Percentiles rank a stretch among this genome's conserved stretches.
Evolutionary conservation across 2,329 filamentous ascomycete species (phyloP).

Genomic region (Huntiella abstrusa): DNA sequence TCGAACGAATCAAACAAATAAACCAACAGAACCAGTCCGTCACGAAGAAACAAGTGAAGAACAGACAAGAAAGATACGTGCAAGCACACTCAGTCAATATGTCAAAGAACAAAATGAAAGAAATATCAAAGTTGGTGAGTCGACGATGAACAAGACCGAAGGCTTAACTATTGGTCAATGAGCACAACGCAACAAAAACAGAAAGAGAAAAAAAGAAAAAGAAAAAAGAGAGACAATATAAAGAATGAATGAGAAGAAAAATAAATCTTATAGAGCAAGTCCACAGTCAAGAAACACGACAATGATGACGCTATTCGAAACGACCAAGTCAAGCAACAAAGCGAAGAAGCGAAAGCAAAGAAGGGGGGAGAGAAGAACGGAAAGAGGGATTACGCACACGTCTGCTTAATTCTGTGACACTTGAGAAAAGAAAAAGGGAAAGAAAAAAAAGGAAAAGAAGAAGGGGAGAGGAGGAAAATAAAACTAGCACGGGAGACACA

Average conservation of each 20-base stretch:
- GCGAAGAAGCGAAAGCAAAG: not conserved
- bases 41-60: not conserved
- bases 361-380: slow-evolving; percentile 1
- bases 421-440: slow-evolving; percentile 6
- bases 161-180: no score
- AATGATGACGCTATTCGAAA: not conserved
- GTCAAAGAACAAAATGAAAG: not conserved
- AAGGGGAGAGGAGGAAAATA: not conserved
- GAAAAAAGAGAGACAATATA: not conserved
- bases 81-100: not conserved
- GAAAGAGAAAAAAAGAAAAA: not conserved
- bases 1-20: not conserved
- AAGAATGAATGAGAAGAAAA: not conserved
- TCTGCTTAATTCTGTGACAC: not conserved
- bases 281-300: not conserved
- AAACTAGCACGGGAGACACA: no score
- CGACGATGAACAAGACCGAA: no score
- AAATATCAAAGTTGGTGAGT: not conserved
- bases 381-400: slow-evolving; percentile 1
- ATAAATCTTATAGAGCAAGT: slow-evolving; percentile 1
- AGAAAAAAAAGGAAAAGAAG: slow-evolving; percentile 10
- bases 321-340: not conserved
- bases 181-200: not conserved
- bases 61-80: not conserved
- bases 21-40: slow-evolving; percentile 1